Conservation (phyloP, 441 rosid species). For the Hura crepitans region DNA sequence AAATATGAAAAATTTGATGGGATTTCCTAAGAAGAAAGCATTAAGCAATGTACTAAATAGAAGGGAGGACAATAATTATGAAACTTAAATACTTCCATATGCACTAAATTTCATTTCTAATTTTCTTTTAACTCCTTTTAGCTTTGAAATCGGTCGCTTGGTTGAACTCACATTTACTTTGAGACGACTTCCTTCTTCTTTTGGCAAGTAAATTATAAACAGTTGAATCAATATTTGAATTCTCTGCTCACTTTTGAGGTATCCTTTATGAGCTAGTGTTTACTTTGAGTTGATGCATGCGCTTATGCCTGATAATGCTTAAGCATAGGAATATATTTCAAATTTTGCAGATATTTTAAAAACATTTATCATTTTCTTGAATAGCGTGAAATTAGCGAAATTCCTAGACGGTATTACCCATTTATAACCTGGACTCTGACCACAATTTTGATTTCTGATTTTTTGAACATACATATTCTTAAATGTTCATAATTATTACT, state of each 20-base stretch:
- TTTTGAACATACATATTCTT: not conserved
- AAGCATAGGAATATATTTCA: not conserved
- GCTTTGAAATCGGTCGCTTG: not conserved
- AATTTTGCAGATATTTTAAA: no score
- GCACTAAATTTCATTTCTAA: not conserved
- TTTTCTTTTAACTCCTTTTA: not conserved
- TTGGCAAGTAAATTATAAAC: no score
- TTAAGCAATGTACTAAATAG: not conserved
- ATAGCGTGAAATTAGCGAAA: not conserved
- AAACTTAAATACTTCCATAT: no score
- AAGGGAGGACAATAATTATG: not conserved
- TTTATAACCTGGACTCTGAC: not conserved
- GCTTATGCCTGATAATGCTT: not conserved
- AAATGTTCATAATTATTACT: not conserved
- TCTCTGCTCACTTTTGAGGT: not conserved
- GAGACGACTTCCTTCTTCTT: no score
- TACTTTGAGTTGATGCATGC: not conserved
- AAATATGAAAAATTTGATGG: not conserved
- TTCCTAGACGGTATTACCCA: not conserved
- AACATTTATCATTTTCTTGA: not conserved
- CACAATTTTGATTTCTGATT: not conserved
- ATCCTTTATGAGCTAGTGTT: not conserved
- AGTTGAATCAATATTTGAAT: not conserved
- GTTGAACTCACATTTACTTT: not conserved
- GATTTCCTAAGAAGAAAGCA: constrained; percentile 4